Base-by-base conservation (phyloP, 306 rosid genomes). In the Prinsepia uniflora region DNA sequence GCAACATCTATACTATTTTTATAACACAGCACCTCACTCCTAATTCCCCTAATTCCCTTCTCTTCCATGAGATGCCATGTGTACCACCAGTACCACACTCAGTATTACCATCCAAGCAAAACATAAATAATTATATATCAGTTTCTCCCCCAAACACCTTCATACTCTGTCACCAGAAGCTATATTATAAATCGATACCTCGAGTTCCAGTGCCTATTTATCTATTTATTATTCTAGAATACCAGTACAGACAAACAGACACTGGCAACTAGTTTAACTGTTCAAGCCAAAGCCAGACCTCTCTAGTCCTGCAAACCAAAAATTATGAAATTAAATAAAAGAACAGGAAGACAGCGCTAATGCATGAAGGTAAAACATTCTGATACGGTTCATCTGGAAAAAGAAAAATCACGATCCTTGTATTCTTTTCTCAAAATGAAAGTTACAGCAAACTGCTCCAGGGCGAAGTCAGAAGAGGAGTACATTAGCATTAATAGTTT, bases 281-380 rank as follows among this genome's bases (percentile, higher is more conserved):
- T 43, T 63, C 70, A 44, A 40, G 49, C 79, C 67, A 52, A 56
- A 18, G 10, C 56, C 56, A 55, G 57, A 72, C 14, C 17, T 39
- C 65, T 73, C 67, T 73, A 83, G 14, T 79, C 86, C 86, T 83
- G 81, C 86, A 76, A 10, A 30, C 73, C 22, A 9, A 65, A 40
- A 43, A 20, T 59, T 7, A 70, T 14, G 9, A 14, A 14, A 42
- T 47, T 10, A 18, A 5, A 57, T 43, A 59, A 47, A 71, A 39
- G 43, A 30, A 50, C 2, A 14, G 11, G 57, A 70, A 56, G 62
- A 13, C 64, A 69, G 47, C 17, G 67, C 19, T 7, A 10, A 52
- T 47, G 50, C 6, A 4, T 47, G 64, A 68, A 18, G n/a, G 7
- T 30, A 36, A 36, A 63, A 22, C 49, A 18, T 49, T 6, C 7